These are phyloP conservation scores for Dissophora globulifera DNA, from an alignment of 192 early-diverging fungal species.

Conservation along the genomic window DNA sequence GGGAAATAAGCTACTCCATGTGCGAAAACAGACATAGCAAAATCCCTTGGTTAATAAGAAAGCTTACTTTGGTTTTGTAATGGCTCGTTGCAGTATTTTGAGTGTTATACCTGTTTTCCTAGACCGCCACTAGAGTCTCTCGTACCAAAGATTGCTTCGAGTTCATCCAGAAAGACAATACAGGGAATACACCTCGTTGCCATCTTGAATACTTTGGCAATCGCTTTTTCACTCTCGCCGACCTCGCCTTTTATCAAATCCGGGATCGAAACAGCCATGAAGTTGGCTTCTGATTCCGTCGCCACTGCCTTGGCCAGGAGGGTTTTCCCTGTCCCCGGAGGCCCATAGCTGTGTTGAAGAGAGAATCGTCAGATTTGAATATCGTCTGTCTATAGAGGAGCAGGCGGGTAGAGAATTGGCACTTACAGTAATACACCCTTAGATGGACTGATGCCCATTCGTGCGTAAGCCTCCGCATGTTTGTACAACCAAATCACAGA, in stretches of 20 bases:
- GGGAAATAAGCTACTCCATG: slow-evolving; percentile 77
- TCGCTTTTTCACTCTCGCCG: slow-evolving; percentile 95
- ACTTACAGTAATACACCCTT: slow-evolving; percentile 84
- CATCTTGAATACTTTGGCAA: slow-evolving; percentile 74
- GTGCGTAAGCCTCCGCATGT: slow-evolving; percentile 68
- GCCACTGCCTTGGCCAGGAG: slow-evolving; percentile 88
- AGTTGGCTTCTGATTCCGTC: slow-evolving; percentile 80
- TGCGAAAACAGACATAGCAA: no score
- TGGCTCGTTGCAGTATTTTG: background rate
- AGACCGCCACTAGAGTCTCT: slow-evolving; percentile 75
- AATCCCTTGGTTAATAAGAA: no score
- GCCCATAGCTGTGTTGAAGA: slow-evolving; percentile 65
- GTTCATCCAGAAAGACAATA: slow-evolving; percentile 94
- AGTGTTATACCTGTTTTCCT: slow-evolving; percentile 69
- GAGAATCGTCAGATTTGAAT: background rate
- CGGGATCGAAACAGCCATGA: slow-evolving; percentile 82
- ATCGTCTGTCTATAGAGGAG: no score
- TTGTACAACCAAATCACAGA: slow-evolving; percentile 83
- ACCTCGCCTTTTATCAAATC: slow-evolving; percentile 91
- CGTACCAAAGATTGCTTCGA: slow-evolving; percentile 87
- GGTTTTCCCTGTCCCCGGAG: slow-evolving; percentile 95
- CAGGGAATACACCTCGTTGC: slow-evolving; percentile 78
- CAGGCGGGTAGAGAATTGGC: background rate
- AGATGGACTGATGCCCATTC: slow-evolving; percentile 77
- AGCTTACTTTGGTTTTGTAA: no score